These are phyloP conservation scores for Apostasia shenzhenica DNA, from an alignment of 106 monocot genomes.

Conservation along the genomic window DNA sequence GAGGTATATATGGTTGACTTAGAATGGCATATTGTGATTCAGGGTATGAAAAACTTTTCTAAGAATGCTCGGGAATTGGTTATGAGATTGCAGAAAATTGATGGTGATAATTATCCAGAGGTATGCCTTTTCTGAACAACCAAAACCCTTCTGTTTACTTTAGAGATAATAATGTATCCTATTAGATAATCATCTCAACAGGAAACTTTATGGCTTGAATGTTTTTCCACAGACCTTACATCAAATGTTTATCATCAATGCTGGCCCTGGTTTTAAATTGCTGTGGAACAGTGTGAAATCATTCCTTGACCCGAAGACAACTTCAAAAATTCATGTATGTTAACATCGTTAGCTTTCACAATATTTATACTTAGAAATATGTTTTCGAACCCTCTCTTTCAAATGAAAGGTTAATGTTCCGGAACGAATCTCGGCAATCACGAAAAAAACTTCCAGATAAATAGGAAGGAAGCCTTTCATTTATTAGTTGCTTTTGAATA, in stretches of 20 bases:
- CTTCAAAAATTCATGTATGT: slow-evolving; percentile 67
- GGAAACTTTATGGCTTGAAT: neutral
- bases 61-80: slow-evolving; percentile 82
- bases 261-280: slow-evolving; percentile 64
- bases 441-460: neutral
- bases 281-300: slow-evolving; percentile 75
- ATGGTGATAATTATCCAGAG: slow-evolving; percentile 84
- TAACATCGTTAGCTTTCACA: neutral
- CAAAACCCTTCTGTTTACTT: no score
- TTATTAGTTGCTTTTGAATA: neutral
- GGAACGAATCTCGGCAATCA: neutral
- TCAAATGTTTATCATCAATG: slow-evolving; percentile 75
- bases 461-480: neutral
- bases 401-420: neutral
- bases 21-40: neutral
- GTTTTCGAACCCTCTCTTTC: neutral
- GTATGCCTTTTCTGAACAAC: slow-evolving; percentile 14
- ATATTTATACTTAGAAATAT: neutral
- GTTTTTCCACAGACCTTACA: neutral
- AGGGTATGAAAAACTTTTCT: slow-evolving; percentile 82
- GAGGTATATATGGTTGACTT: neutral
- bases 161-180: neutral
- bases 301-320: slow-evolving; percentile 73
- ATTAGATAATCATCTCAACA: neutral
- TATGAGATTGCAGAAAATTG: slow-evolving; percentile 63